Conservation (phyloP, 2,329 filamentous ascomycete species). For the Penicillium sp. region DNA sequence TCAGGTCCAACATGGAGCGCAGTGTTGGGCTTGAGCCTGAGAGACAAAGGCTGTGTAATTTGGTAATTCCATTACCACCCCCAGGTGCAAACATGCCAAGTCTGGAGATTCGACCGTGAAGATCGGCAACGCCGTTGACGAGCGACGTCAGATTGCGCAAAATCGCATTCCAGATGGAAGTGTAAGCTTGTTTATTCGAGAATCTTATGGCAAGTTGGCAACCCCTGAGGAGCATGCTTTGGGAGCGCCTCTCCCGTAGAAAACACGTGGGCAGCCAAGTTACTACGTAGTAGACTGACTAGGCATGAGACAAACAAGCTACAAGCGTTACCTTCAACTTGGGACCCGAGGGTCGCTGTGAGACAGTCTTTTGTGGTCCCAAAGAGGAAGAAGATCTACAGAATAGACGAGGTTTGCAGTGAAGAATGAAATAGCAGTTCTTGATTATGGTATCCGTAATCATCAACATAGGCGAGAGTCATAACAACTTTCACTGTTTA, state of each 20-base stretch:
- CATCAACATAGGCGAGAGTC: constrained; percentile 8
- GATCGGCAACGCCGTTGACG: constrained; percentile 9
- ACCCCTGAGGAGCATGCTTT: neutral
- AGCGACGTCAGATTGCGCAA: constrained; percentile 4
- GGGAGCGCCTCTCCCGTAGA: neutral
- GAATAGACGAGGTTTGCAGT: neutral
- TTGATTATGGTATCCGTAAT: constrained; percentile 13
- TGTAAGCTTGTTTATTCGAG: neutral
- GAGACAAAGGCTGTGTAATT: neutral
- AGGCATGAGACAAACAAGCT: neutral
- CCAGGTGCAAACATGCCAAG: constrained; percentile 28
- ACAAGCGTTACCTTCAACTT: neutral
- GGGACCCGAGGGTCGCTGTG: neutral
- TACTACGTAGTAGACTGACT: neutral
- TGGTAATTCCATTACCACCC: constrained; percentile 14
- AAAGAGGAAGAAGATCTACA: neutral
- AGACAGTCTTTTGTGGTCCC: neutral
- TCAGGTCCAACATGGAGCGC: neutral
- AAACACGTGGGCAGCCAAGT: neutral
- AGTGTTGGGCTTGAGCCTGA: neutral
- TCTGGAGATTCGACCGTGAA: constrained; percentile 15
- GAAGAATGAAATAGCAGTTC: neutral
- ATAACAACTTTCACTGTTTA: constrained; percentile 7
- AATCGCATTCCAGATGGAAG: neutral
- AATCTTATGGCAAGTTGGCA: neutral